Conservation (phyloP, 306 rosid species). For the Castanea crenata region DNA sequence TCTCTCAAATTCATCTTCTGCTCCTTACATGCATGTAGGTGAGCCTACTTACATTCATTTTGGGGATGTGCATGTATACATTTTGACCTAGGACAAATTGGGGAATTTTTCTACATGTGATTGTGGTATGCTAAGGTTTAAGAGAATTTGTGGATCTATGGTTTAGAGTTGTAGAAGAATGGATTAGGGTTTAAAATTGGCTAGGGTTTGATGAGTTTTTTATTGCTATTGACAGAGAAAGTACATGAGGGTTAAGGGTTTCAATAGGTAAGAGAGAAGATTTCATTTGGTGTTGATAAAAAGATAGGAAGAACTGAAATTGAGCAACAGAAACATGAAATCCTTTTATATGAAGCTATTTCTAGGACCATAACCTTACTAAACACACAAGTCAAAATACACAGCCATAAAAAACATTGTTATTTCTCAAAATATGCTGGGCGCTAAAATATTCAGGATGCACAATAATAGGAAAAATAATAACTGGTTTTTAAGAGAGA, state of each 20-base stretch:
- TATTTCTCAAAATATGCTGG: background rate
- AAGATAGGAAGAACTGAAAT: too few relatives aligned
- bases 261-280: too few relatives aligned
- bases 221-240: too few relatives aligned
- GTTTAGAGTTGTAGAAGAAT: too few relatives aligned
- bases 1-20: background rate
- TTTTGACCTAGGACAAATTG: too few relatives aligned
- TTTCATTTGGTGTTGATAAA: too few relatives aligned
- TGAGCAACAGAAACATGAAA: background rate
- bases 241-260: too few relatives aligned
- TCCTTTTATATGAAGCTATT: background rate
- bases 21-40: background rate
- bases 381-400: background rate
- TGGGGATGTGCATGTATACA: background rate
- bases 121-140: too few relatives aligned
- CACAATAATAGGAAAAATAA: conserved; percentile 8
- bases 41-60: background rate
- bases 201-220: too few relatives aligned
- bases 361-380: conserved; percentile 9
- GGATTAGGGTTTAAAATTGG: too few relatives aligned
- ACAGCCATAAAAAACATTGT: background rate
- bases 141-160: too few relatives aligned
- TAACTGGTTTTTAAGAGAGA: conserved; percentile 11
- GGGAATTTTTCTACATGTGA: too few relatives aligned
- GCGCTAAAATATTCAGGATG: background rate